Evolutionary conservation across 495 filamentous ascomycete species (phyloP), one percentile per base, ranked within the genome.

Genomic region (Neurospora sp.): DNA sequence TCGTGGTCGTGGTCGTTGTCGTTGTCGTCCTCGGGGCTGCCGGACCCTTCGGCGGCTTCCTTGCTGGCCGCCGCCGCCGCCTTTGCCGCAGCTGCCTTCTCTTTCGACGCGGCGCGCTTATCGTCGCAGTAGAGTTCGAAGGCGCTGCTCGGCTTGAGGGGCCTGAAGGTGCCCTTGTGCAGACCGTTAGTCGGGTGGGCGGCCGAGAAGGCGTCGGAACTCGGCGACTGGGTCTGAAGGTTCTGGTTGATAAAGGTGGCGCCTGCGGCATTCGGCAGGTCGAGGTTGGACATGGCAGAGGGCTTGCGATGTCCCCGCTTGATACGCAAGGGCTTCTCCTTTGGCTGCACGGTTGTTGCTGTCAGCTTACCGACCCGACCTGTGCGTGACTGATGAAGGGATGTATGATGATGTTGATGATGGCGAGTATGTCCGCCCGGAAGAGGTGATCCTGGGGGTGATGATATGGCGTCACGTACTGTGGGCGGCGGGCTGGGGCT

Each of bases 311-410:
- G 91, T 40, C 91, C 90, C 68, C 94, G 91, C 85, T 98, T 98
- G 39, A 90, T 89, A 72, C 94, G 92, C 69, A 97, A 86, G 18
- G 94, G 94, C 74, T 96, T 94, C 80, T 97, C 94, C 83, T 95
- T 91, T 18, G 93, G 93, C 93, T 97, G 78, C 74, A 74, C 44
- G 69, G 70, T 73, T 48, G 70, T 72, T 44, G 75, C 78, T 68
- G 75, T 76, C 73, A 80, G 72, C 74, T 35, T 76, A 68, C 70
- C 70, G 72, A 73, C 75, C 65, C 73, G 37, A 39, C 39, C 41
- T 71, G 75, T 38, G 72, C 69, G 46, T 68, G 74, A 44, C 59
- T 76, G 41, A 73, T 48, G 27, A 71, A 46, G 16, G 72, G 39
- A 31, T 76, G 70, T 68, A 70, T 39, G 69, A 68, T 71, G 73